Conservation (phyloP, 139 green algal species). For the Coelastrella sp. region DNA sequence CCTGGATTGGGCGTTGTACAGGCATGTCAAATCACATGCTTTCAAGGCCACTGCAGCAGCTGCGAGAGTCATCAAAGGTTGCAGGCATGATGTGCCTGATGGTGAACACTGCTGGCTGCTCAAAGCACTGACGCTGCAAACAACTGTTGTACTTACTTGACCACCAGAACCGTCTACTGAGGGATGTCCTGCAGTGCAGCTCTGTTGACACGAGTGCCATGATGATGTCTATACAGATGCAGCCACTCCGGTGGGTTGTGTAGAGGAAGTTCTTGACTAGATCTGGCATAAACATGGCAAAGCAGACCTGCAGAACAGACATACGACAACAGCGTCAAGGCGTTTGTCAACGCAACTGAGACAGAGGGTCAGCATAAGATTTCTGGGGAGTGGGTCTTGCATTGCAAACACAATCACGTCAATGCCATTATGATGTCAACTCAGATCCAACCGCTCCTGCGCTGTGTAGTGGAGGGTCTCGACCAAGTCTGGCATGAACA, state of each 20-base stretch:
- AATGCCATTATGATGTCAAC: slow-evolving; percentile 34
- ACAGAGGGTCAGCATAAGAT: too few relatives aligned
- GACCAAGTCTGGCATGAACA: slow-evolving; percentile 43
- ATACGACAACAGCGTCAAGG: neutral
- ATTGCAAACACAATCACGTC: slow-evolving; percentile 21
- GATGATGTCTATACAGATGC: slow-evolving; percentile 14
- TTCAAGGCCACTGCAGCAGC: too few relatives aligned
- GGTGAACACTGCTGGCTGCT: too few relatives aligned
- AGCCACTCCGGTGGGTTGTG: slow-evolving; percentile 1
- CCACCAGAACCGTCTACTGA: slow-evolving; percentile 46
- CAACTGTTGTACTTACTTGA: neutral
- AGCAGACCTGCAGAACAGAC: slow-evolving; percentile 22
- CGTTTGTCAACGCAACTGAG: too few relatives aligned
- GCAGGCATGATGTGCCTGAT: too few relatives aligned
- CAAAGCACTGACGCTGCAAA: neutral
- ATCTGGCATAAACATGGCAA: slow-evolving; percentile 48
- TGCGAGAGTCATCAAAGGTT: too few relatives aligned
- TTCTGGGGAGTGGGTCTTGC: slow-evolving; percentile 22
- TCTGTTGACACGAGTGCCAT: slow-evolving; percentile 28
- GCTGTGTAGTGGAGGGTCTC: slow-evolving; percentile 27
- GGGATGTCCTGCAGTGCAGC: slow-evolving; percentile 22
- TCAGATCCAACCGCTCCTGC: neutral
- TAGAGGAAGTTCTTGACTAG: slow-evolving; percentile 47
- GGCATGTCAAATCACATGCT: too few relatives aligned
- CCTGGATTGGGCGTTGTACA: too few relatives aligned